These are phyloP conservation scores for cucumber (Cucumis sativus) DNA, from an alignment of 306 rosid species.

Conservation along the genomic window DNA sequence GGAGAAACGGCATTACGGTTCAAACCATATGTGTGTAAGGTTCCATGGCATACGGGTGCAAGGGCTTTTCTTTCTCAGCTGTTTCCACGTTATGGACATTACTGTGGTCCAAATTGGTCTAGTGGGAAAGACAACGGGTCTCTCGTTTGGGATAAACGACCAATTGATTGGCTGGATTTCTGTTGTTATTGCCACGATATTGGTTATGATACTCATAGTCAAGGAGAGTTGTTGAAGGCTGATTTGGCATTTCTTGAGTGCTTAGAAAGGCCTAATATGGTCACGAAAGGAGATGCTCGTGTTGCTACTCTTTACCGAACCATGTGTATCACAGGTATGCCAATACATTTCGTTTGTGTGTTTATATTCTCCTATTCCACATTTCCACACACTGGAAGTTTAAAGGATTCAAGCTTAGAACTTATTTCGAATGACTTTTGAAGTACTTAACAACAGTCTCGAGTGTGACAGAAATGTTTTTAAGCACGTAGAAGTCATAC, in stretches of 20 bases:
- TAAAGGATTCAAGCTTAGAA: background rate
- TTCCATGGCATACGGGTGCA: slow-evolving; percentile 93
- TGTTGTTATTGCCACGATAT: slow-evolving; percentile 98
- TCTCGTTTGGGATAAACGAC: slow-evolving; percentile 79
- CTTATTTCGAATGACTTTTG: no score
- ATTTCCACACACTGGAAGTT: background rate
- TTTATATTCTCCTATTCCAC: background rate
- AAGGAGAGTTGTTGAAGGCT: slow-evolving; percentile 59
- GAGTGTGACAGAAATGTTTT: no score
- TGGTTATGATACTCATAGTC: slow-evolving; percentile 87
- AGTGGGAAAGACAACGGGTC: slow-evolving; percentile 78
- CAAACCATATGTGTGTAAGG: slow-evolving; percentile 79
- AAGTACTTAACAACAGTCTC: no score
- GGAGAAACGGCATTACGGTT: slow-evolving; percentile 34
- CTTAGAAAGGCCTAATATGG: slow-evolving; percentile 69
- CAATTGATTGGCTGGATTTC: slow-evolving; percentile 93
- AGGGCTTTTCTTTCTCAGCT: slow-evolving; percentile 76
- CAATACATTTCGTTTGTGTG: background rate
- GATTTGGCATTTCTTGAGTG: slow-evolving; percentile 88
- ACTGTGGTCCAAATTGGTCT: slow-evolving; percentile 97
- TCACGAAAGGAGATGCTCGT: slow-evolving; percentile 55
- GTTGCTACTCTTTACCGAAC: slow-evolving; percentile 57
- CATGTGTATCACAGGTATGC: slow-evolving; percentile 74
- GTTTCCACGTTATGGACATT: slow-evolving; percentile 84
- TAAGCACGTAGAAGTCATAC: no score